Evolutionary conservation across 352 stramenopile species (phyloP), one percentile per base, ranked within the genome.

Genomic region (Globisporangium iwayamae): DNA sequence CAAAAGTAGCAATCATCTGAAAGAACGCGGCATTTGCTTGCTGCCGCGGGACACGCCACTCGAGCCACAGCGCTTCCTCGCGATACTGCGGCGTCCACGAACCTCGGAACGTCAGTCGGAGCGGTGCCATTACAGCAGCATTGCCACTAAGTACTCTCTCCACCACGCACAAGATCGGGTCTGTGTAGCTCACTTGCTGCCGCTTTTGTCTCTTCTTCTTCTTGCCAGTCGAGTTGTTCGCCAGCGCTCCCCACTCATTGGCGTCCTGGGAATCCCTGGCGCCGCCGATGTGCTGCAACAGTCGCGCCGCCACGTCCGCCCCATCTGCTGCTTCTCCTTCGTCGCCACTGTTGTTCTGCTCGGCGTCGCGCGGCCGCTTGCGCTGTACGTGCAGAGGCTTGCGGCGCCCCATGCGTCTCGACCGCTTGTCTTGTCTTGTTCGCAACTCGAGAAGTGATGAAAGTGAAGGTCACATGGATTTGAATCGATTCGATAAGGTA

Each of bases 311-410:
- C 1, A 46, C 56, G 6, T 25, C 54, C 4, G 9, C 25, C 25
- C 25, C 25, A 28, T 28, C 25, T 28, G 25, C 25, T 28, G 25
- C 13, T 0, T 38, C 45, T 0, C 7, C 20, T 0, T 38, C 45
- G 0, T 14, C 22, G 3, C 30, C 18, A 16, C 20, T 14, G 11
- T 6, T 50, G 4, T 28, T 34, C 59, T 32, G 28, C 51, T 50
- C 51, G n/a, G 30, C 56, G 28, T 25, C 34, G 50, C 47, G 67
- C 46, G 59, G 70, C 2, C 18, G 48, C 47, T 68, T 59, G 32
- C 70, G 69, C 68, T 75, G 50, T 45, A 81, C 72, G 58, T 57
- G 52, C 32, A 51, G 41, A 8, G 75, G 65, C 54, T 83, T 83
- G 50, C 70, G 70, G 3, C 72, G 59, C 6, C 57, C 67, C 75